Evolutionary conservation across 2,329 filamentous ascomycete species (phyloP).

Genomic region (Xylariaceae sp.): DNA sequence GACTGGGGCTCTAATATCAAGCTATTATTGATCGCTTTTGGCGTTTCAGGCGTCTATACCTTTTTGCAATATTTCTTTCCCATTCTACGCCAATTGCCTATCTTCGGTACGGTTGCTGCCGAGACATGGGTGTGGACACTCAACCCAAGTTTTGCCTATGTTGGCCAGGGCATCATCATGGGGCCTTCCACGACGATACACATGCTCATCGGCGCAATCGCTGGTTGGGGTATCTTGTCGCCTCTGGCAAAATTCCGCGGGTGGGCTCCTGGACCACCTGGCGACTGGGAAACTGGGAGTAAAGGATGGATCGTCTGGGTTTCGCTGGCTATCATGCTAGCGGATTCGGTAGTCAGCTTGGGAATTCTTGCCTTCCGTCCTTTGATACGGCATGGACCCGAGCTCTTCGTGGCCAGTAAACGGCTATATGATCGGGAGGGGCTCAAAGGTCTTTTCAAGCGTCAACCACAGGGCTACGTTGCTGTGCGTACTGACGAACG

Average conservation of each 20-base stretch:
- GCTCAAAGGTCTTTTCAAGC: conserved; percentile 20
- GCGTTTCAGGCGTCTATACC: conserved; percentile 63
- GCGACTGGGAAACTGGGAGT: conserved; percentile 86
- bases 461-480: conserved; percentile 21
- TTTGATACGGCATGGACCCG: conserved; percentile 43
- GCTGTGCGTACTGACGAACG: conserved; percentile 23
- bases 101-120: conserved; percentile 74
- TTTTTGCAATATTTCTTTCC: conserved; percentile 88
- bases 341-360: conserved; percentile 85
- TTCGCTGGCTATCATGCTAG: conserved; percentile 92
- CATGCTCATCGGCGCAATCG: conserved; percentile 84
- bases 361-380: conserved; percentile 71
- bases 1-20: conserved; percentile 48
- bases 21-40: conserved; percentile 54
- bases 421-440: conserved; percentile 20
- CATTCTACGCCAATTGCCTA: conserved; percentile 74
- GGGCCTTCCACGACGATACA: conserved; percentile 90
- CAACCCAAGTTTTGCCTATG: conserved; percentile 94
- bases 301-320: conserved; percentile 99
- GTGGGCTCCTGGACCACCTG: conserved; percentile 85
- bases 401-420: conserved; percentile 18
- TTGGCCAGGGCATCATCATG: conserved; percentile 98
- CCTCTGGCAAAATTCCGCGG: conserved; percentile 79
- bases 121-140: conserved; percentile 88
- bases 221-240: conserved; percentile 89